Base-by-base conservation (phyloP, 2,329 filamentous ascomycete genomes). In the Elsinoe necatrix region DNA sequence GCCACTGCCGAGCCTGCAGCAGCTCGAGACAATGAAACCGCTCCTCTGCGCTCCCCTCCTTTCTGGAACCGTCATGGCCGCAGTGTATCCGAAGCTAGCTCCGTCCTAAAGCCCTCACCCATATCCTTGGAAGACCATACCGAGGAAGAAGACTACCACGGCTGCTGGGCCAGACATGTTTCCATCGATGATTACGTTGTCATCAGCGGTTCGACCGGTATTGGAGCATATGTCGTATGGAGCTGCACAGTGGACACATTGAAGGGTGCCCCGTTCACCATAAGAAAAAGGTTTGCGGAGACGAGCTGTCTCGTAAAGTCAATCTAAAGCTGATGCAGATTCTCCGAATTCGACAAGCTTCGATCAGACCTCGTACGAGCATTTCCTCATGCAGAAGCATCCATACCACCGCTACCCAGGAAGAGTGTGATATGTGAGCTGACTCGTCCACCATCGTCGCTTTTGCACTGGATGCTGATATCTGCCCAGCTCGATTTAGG, bases 211-310 rank as follows among this genome's bases (percentile, higher is more conserved):
- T 77, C 74, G 54, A 73, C 77, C 3, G 79, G 79, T 4, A 73
- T 84, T 48, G 92, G 92, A n/a, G 87, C 91, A 1, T 98, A 97
- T 73, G 89, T 96, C 1, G 90, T 95, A 6, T 98, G 89, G 88
- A 93, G 89, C 67, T 90, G 93, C 65, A 83, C 80, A 48, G 88
- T 98, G 43, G 84, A 93, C 69, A 96, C 90, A 2, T 74, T 97
- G 52, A 86, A 83, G 70, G 89, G 63, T 64, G 70, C 61, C 61
- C 63, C 59, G 57, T 57, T 68, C 57, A 62, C 58, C 41, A 60
- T 71, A 6, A 61, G 66, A 43, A 84, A 84, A 72, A 78, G 81
- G 77, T 81, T 54, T 45, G 39, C 51, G 16, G 27, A 25, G 29
- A 42, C 21, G 16, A 11, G 8, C 11, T 39, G 45, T 25, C 23